Percentiles rank a stretch among this genome's conserved stretches.
phyloP scores from a whole-genome alignment of 2,329 filamentous ascomycete species.

The Zalaria sp. region DNA sequence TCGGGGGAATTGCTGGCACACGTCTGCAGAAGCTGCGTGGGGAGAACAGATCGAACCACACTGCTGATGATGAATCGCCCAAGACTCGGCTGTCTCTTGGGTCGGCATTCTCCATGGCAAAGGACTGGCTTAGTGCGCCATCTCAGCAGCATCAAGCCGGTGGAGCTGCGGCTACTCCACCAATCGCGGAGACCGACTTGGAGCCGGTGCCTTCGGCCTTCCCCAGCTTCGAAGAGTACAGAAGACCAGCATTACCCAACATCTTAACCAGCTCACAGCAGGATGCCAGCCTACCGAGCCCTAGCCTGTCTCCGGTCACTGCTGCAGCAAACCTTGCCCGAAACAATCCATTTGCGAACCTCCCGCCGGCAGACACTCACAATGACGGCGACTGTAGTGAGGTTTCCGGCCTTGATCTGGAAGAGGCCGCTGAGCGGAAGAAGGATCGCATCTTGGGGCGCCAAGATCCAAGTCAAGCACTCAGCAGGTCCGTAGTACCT shows the following conservation, averaged over 20 bases:
- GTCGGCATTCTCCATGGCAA: background rate
- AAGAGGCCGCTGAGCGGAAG: constrained; percentile 9
- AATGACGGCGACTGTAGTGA: constrained; percentile 17
- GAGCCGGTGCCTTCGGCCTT: constrained; percentile 33
- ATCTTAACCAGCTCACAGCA: constrained; percentile 62
- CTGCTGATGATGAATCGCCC: background rate
- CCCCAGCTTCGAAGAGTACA: constrained; percentile 4
- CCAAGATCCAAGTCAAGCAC: too few relatives aligned
- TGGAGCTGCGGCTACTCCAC: constrained; percentile 49
- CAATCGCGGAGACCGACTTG: constrained; percentile 57
- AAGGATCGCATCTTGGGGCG: too few relatives aligned
- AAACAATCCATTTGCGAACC: constrained; percentile 10
- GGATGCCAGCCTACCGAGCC: constrained; percentile 87
- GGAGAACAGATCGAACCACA: background rate
- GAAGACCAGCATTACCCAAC: constrained; percentile 24
- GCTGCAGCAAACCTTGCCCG: constrained; percentile 51
- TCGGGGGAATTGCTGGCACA: too few relatives aligned
- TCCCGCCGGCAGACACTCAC: constrained; percentile 6
- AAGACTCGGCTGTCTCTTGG: too few relatives aligned
- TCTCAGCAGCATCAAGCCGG: background rate
- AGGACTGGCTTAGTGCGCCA: background rate
- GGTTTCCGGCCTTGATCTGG: constrained; percentile 18
- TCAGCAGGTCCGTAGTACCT: too few relatives aligned
- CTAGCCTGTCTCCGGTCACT: constrained; percentile 79
- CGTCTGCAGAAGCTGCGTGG: too few relatives aligned